Evolutionary conservation across 257 asterid genomes (phyloP).

Genomic region (Nicotiana attenuata): DNA sequence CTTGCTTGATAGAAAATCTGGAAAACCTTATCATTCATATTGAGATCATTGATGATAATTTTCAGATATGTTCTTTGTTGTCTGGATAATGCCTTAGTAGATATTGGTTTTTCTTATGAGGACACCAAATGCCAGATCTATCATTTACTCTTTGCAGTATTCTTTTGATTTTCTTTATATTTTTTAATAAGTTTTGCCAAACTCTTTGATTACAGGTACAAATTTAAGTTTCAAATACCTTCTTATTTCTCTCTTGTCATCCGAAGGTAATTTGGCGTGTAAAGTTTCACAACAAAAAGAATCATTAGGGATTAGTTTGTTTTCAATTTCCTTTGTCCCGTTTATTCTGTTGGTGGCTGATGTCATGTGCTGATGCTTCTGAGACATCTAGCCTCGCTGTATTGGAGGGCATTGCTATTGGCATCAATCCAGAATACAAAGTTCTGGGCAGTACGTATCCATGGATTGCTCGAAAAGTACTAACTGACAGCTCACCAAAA

Average conservation of each 20-base stretch:
- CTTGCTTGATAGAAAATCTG: not conserved
- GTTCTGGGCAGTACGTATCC: conserved; percentile 98
- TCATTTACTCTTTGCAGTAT: not conserved
- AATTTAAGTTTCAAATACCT: conserved; percentile 90
- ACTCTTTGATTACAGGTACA: conserved; percentile 61
- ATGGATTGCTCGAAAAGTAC: conserved; percentile 95
- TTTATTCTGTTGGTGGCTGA: conserved; percentile 18
- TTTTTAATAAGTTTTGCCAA: conserved; percentile 6
- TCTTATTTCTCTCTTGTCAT: conserved; percentile 91
- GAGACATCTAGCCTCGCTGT: conserved; percentile 75
- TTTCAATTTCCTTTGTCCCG: not conserved
- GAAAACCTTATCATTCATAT: not conserved
- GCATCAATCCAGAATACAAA: conserved; percentile 72
- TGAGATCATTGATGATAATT: not conserved
- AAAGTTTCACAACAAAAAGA: not conserved
- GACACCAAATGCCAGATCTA: not conserved
- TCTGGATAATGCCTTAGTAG: conserved; percentile 4
- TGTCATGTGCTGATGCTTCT: conserved; percentile 15
- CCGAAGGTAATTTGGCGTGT: conserved; percentile 50
- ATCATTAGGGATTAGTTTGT: conserved; percentile 1
- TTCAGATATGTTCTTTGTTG: not conserved
- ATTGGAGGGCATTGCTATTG: conserved; percentile 88
- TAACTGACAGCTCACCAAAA: conserved; percentile 81
- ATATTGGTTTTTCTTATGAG: not conserved
- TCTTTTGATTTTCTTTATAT: not conserved